A percentile compares a stretch with the other conserved stretches of the same genome.
Evolutionary conservation across 2,329 filamentous ascomycete species (phyloP).

Genomic region (Stylonectria norvegica): DNA sequence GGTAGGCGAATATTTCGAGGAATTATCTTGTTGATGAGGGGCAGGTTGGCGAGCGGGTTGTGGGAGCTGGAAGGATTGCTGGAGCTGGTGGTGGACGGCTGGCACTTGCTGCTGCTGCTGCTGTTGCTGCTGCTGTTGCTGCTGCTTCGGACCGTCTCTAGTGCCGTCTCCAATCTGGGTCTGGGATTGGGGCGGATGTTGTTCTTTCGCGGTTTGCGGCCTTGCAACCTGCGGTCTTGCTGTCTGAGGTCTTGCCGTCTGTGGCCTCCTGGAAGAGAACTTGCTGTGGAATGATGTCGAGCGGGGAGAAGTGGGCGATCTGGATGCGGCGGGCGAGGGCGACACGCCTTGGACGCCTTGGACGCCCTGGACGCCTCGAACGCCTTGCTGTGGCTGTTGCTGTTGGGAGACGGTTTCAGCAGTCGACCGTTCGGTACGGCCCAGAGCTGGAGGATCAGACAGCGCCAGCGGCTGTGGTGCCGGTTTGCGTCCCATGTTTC

Average conservation of each 20-base stretch:
- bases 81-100: conserved; percentile 1
- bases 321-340: conserved; percentile 36
- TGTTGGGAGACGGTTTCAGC: conserved; percentile 28
- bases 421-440: conserved; percentile 27
- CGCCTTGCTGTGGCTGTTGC: conserved; percentile 13
- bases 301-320: conserved; percentile 42
- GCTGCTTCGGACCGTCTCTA: conserved; percentile 5
- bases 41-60: conserved; percentile 21
- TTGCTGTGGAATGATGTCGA: conserved; percentile 44
- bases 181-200: conserved; percentile 5
- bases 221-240: conserved; percentile 4
- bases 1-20: conserved; percentile 19
- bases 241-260: conserved; percentile 20
- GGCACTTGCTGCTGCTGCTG: conserved; percentile 8
- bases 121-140: conserved; percentile 13
- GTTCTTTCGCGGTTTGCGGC: conserved; percentile 9
- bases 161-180: conserved; percentile 4
- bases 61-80: conserved; percentile 22
- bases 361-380: too few species aligned
- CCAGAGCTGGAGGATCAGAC: conserved; percentile 38
- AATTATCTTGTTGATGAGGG: conserved; percentile 22
- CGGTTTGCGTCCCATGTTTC: conserved; percentile 54
- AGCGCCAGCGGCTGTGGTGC: conserved; percentile 57
- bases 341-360: conserved; percentile 30
- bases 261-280: conserved; percentile 35